Base-by-base conservation (phyloP, 139 green algal species). In the Coelastrella sp. region DNA sequence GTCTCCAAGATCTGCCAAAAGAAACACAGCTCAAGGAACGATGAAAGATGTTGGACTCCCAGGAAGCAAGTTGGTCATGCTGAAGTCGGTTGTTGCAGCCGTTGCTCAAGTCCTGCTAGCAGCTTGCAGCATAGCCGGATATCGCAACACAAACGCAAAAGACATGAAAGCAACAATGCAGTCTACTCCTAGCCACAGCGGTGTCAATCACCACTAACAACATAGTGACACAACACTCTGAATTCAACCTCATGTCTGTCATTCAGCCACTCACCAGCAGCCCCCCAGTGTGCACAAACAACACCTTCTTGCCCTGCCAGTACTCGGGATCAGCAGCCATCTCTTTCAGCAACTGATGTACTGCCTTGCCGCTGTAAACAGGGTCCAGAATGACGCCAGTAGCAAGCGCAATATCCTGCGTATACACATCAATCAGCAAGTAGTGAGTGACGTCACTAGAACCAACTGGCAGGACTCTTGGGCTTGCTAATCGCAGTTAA, bases 331-430 rank as follows among this genome's bases (percentile, higher is more conserved):
- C 41, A 2, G 69, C 71, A 23, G 23, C n/a, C 74, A 99, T 95
- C 27, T 96, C 91, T 7, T 60, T 8, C 40, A 98, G 64, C 59
- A 98, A 66, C 2, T 23, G 79, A 62, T 95, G 87, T 8, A 96
- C 35, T 1, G 96, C 96, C 86, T 99, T 99, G 75, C 96, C 96
- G 5, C 89, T 94, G 88, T 99, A 99, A 51, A 98, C 96, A 1
- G 96, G 96, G 89, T 99, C 96, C 34, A 98, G 78, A 30, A 97
- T 69, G n/a, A 96, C 87, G 59, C 95, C 96, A 3, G 96, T 98
- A 0, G 86, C 59, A 37, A 76, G 60, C 0, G 95, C 90, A 8
- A 96, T 88, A 0, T 92, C 89, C 85, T 92, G 85, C 72, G 67
- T 21, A 7, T 23, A 69, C 8, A 38, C 13, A 69, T 41, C 2